A percentile compares a stretch with the other conserved stretches of the same genome.
Evolutionary conservation across 129 eudicot species (phyloP).

Genomic region (Dittrichia graveolens): DNA sequence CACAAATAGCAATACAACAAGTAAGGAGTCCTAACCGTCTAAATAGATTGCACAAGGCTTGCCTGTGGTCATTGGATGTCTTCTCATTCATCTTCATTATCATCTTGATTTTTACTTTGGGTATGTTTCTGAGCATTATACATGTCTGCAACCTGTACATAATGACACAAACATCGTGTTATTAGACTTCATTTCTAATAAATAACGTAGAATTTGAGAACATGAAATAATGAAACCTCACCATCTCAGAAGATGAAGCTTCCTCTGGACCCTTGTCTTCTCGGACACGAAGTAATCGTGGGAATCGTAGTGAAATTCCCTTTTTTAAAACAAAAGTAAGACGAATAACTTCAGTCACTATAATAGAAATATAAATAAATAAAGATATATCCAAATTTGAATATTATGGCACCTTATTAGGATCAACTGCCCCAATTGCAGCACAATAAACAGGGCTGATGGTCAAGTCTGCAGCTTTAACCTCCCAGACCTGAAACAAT

Average conservation of each 20-base stretch:
- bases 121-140: conserved; percentile 70
- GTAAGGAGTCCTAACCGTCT: conserved; percentile 3
- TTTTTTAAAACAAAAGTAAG: conserved; percentile 22
- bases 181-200: neutral
- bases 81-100: conserved; percentile 63
- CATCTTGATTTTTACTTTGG: conserved; percentile 57
- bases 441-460: conserved; percentile 94
- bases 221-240: conserved; percentile 9
- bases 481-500: conserved; percentile 89
- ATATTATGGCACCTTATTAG: conserved; percentile 55
- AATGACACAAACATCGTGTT: neutral
- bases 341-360: too few species aligned
- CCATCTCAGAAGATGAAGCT: conserved; percentile 90
- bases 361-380: neutral
- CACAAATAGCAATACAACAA: conserved; percentile 17
- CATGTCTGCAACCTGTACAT: conserved; percentile 84
- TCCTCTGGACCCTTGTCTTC: conserved; percentile 91
- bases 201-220: neutral
- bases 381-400: neutral
- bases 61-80: conserved; percentile 13
- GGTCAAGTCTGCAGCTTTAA: conserved; percentile 94
- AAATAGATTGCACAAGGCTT: conserved; percentile 13
- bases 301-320: conserved; percentile 95
- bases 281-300: conserved; percentile 85
- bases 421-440: conserved; percentile 80